Conservation (phyloP, 2,329 filamentous ascomycete genomes). For the Colletotrichum siamense region DNA sequence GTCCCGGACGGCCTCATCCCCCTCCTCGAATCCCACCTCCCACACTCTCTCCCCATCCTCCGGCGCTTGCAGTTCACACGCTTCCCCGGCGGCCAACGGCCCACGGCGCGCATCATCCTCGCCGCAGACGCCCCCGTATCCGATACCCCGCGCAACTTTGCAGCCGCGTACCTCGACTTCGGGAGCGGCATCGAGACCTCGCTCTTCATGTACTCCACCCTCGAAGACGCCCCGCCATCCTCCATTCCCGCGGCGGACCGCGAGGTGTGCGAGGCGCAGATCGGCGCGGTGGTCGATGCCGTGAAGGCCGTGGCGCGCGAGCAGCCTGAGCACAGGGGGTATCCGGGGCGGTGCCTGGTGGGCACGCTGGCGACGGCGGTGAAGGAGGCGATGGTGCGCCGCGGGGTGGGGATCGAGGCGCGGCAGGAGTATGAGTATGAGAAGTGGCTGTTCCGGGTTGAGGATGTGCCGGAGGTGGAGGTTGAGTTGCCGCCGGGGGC, state of each 20-base stretch:
- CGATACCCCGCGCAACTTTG: constrained; percentile 41
- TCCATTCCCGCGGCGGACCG: constrained; percentile 19
- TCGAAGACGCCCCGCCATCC: constrained; percentile 39
- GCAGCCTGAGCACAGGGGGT: constrained; percentile 23
- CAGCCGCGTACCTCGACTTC: constrained; percentile 67
- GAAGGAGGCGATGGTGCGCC: neutral
- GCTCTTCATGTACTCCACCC: constrained; percentile 64
- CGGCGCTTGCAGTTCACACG: constrained; percentile 66
- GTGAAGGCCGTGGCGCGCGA: constrained; percentile 30
- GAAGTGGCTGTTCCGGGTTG: constrained; percentile 64
- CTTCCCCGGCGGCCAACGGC: constrained; percentile 45
- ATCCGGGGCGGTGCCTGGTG: constrained; percentile 38
- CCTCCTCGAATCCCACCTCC: constrained; percentile 57
- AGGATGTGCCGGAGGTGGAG: constrained; percentile 44
- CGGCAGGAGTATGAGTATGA: constrained; percentile 41
- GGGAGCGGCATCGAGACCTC: constrained; percentile 67
- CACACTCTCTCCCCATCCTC: constrained; percentile 64
- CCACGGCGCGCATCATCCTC: constrained; percentile 48
- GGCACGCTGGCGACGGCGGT: constrained; percentile 38
- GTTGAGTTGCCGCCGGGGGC: constrained; percentile 50
- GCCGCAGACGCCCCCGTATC: constrained; percentile 26
- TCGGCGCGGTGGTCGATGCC: constrained; percentile 35
- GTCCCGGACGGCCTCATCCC: constrained; percentile 44
- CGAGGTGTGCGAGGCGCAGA: constrained; percentile 34
- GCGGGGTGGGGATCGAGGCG: constrained; percentile 26